Evolutionary conservation across 2,329 filamentous ascomycete genomes (phyloP).

Genomic region (Lojkania enalia): DNA sequence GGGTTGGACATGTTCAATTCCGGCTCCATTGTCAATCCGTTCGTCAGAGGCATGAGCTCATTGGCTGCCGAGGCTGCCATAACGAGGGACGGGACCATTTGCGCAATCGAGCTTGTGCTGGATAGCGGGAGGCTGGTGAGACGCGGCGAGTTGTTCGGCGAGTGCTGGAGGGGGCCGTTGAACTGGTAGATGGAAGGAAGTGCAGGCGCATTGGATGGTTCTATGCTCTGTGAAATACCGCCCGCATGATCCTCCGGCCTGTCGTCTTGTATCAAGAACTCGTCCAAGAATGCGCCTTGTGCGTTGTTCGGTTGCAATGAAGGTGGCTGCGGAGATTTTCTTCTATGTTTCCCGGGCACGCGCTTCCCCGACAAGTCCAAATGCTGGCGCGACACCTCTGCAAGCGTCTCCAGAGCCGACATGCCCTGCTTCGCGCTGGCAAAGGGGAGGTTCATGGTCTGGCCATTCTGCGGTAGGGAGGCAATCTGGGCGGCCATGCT

Average conservation of each 20-base stretch:
- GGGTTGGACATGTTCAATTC: slow-evolving; percentile 35
- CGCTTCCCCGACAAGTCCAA: slow-evolving; percentile 61
- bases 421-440: slow-evolving; percentile 62
- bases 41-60: slow-evolving; percentile 44
- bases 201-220: slow-evolving; percentile 38
- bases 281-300: slow-evolving; percentile 39
- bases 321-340: slow-evolving; percentile 20
- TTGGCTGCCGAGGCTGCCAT: slow-evolving; percentile 47
- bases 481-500: slow-evolving; percentile 31
- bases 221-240: slow-evolving; percentile 33
- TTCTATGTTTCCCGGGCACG: slow-evolving; percentile 34
- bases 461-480: slow-evolving; percentile 23
- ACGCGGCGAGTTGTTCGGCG: slow-evolving; percentile 40
- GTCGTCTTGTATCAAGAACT: slow-evolving; percentile 45
- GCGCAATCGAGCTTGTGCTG: slow-evolving; percentile 33
- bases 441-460: slow-evolving; percentile 48
- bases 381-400: slow-evolving; percentile 79
- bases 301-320: slow-evolving; percentile 9
- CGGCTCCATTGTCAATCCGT: slow-evolving; percentile 39
- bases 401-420: slow-evolving; percentile 82
- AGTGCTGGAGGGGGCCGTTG: slow-evolving; percentile 40
- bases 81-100: slow-evolving; percentile 42
- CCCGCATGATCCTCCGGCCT: slow-evolving; percentile 35
- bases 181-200: slow-evolving; percentile 46
- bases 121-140: slow-evolving; percentile 36